Percentiles rank a stretch among this genome's conserved stretches.
These are phyloP conservation scores for Bathelium albidoporum DNA, from an alignment of 495 filamentous ascomycete species.

Conservation along the genomic window DNA sequence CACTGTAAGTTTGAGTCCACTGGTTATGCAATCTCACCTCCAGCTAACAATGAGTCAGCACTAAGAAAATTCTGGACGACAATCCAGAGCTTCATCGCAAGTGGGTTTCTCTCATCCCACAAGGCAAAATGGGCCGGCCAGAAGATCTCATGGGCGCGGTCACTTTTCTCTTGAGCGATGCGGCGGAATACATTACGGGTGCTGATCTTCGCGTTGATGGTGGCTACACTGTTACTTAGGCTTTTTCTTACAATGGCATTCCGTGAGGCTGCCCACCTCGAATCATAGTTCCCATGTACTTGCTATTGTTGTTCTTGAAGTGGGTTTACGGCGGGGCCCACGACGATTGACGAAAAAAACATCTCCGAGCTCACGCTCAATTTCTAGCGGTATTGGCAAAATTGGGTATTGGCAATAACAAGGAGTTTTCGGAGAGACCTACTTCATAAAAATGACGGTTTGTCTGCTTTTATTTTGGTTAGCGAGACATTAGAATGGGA, in stretches of 20 bases:
- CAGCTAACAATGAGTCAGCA: slow-evolving; percentile 39
- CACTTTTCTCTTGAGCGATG: slow-evolving; percentile 80
- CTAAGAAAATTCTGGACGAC: slow-evolving; percentile 86
- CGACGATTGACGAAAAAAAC: neutral
- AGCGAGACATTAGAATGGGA: neutral
- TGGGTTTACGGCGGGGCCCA: neutral
- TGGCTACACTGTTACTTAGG: slow-evolving; percentile 78
- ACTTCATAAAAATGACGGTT: neutral
- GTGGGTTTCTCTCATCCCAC: slow-evolving; percentile 85
- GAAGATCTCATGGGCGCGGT: slow-evolving; percentile 91
- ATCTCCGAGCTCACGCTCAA: neutral
- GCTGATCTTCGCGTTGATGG: slow-evolving; percentile 86
- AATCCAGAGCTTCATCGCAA: slow-evolving; percentile 77
- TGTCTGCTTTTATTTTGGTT: neutral
- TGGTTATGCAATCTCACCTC: neutral
- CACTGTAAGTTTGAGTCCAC: slow-evolving; percentile 49
- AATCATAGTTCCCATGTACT: neutral
- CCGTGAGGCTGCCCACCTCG: neutral
- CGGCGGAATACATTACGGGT: slow-evolving; percentile 75
- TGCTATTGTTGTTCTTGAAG: neutral
- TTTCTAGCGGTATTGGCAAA: neutral
- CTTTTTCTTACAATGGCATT: slow-evolving; percentile 1
- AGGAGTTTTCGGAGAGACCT: neutral
- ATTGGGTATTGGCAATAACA: neutral
- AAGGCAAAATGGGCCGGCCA: slow-evolving; percentile 84